These are phyloP conservation scores for Musa balbisiana DNA, from an alignment of 202 grass and related monocot species.

Conservation along the genomic window DNA sequence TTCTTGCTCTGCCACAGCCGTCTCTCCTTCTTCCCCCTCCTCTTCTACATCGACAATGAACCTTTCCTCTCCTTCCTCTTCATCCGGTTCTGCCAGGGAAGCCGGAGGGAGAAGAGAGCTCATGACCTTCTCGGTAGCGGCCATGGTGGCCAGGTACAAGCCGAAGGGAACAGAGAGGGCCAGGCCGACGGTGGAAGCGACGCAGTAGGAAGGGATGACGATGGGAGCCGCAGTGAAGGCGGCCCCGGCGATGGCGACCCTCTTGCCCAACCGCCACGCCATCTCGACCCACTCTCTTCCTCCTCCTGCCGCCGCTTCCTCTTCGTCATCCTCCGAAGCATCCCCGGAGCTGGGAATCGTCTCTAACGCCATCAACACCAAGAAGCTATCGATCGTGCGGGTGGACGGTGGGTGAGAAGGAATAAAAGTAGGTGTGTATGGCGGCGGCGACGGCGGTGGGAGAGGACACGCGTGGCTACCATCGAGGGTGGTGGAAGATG, in stretches of 20 bases:
- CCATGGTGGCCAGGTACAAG: conserved; percentile 45
- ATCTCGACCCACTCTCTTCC: conserved; percentile 3
- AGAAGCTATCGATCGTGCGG: too few relatives aligned
- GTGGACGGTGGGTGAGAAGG: too few relatives aligned
- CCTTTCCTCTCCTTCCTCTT: conserved; percentile 9
- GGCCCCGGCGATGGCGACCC: conserved; percentile 40
- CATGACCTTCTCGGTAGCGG: conserved; percentile 45
- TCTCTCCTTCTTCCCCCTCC: too few relatives aligned
- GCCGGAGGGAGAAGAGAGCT: conserved; percentile 38
- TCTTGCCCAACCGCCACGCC: conserved; percentile 32
- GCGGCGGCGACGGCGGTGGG: too few relatives aligned
- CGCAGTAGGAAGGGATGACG: conserved; percentile 35
- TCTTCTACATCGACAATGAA: background rate
- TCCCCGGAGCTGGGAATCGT: background rate
- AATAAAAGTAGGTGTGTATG: too few relatives aligned
- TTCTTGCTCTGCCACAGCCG: background rate
- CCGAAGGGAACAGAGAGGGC: conserved; percentile 56
- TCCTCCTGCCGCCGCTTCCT: background rate
- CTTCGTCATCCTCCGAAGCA: background rate
- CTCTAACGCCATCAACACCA: background rate
- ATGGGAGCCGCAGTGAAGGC: conserved; percentile 40
- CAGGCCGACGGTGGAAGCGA: conserved; percentile 43
- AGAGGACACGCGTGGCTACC: too few relatives aligned
- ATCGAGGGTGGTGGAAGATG: too few relatives aligned
- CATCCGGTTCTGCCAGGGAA: background rate